Percentiles rank a stretch among this genome's conserved stretches.
Evolutionary conservation across 192 early-diverging fungal species (phyloP).

Genomic region (Allomyces macrogynus): DNA sequence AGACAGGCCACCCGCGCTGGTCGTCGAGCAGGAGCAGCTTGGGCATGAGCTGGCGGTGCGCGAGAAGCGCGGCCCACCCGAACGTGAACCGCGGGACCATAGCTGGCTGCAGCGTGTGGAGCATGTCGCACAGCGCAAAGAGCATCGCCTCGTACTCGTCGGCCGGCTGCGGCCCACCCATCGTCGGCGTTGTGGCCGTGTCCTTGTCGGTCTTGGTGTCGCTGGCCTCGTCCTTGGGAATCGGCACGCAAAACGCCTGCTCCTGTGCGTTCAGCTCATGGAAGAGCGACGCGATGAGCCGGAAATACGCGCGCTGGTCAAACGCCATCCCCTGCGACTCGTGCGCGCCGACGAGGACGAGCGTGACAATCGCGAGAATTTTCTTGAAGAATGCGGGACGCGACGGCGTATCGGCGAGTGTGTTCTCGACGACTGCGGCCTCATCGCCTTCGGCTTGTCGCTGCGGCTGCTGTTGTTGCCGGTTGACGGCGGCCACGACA

Average conservation of each 20-base stretch:
- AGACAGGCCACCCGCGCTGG: constrained; percentile 65
- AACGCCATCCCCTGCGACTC: constrained; percentile 55
- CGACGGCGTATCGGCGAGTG: not conserved
- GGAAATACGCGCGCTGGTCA: constrained; percentile 77
- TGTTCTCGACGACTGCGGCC: not conserved
- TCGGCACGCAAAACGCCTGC: constrained; percentile 14
- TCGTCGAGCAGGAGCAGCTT: constrained; percentile 53
- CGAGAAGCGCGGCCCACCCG: constrained; percentile 82
- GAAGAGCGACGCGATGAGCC: constrained; percentile 64
- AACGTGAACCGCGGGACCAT: constrained; percentile 84
- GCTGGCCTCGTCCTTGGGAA: too few species aligned
- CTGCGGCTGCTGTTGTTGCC: too few species aligned
- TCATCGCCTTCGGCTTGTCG: not conserved
- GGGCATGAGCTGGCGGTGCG: constrained; percentile 83
- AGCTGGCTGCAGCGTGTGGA: constrained; percentile 67
- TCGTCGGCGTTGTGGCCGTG: too few species aligned
- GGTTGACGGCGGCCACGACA: too few species aligned
- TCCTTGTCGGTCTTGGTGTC: too few species aligned
- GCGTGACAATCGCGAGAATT: constrained; percentile 63
- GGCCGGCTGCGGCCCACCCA: not conserved
- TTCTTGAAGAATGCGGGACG: constrained; percentile 23
- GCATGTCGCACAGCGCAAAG: constrained; percentile 30
- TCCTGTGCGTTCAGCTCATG: constrained; percentile 56
- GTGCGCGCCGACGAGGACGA: constrained; percentile 69
- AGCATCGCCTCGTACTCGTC: constrained; percentile 1